Percentiles rank a stretch among this genome's conserved stretches.
These are phyloP conservation scores for Neoboletus magnificus DNA, from an alignment of 768 basidiomycete genomes.

Conservation along the genomic window DNA sequence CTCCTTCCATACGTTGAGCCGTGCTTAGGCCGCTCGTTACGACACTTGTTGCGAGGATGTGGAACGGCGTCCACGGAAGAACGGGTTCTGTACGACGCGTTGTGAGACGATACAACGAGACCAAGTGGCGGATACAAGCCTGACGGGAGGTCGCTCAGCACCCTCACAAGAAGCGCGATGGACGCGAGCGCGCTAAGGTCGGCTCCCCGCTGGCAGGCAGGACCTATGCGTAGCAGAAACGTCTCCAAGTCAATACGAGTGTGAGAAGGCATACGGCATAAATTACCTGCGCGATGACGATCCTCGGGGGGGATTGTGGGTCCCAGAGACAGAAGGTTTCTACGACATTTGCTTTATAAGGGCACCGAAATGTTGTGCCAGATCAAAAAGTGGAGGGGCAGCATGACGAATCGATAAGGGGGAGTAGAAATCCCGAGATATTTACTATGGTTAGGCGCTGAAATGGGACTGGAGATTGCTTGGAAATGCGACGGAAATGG, in stretches of 20 bases:
- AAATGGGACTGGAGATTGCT: conserved; percentile 18
- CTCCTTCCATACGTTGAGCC: conserved; percentile 62
- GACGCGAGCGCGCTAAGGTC: conserved; percentile 56
- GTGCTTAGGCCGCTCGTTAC: conserved; percentile 72
- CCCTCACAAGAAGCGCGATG: conserved; percentile 73
- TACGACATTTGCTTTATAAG: conserved; percentile 31
- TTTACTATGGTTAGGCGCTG: conserved; percentile 14
- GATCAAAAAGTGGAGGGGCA: conserved; percentile 21
- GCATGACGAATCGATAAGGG: conserved; percentile 31
- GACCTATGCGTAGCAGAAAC: conserved; percentile 19
- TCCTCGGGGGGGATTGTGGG: conserved; percentile 33
- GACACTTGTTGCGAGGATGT: conserved; percentile 69
- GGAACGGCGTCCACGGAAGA: conserved; percentile 52
- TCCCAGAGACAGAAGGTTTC: conserved; percentile 23
- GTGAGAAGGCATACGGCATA: conserved; percentile 21
- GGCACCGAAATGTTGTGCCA: conserved; percentile 14
- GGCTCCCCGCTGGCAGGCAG: conserved; percentile 43
- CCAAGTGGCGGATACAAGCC: conserved; percentile 33
- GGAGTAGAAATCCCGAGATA: conserved; percentile 25
- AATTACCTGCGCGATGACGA: conserved; percentile 30
- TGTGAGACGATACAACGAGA: conserved; percentile 9
- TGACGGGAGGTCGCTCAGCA: conserved; percentile 55
- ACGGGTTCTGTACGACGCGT: conserved; percentile 20
- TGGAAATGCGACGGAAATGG: conserved; percentile 28
- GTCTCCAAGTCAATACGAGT: conserved; percentile 8